Evolutionary conservation across 1,284 basidiomycete species (phyloP).

Genomic region (Pisolithus thermaeus): DNA sequence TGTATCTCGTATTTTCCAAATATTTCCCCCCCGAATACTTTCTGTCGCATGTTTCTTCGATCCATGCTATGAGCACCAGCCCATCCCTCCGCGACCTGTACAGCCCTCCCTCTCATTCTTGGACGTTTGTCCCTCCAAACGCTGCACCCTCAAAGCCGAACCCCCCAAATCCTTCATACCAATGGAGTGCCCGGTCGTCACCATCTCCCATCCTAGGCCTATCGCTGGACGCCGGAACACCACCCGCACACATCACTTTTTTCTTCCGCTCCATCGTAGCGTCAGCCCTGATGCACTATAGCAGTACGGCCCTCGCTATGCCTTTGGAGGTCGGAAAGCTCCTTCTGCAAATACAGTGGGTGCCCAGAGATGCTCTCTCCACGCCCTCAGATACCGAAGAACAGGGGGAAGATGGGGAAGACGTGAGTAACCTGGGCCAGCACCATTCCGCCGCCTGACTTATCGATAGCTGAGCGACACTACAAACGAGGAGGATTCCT

Average conservation of each 20-base stretch:
- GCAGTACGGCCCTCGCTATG: slow-evolving; percentile 84
- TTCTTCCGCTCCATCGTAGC: slow-evolving; percentile 60
- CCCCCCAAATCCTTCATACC: slow-evolving; percentile 30
- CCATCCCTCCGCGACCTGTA: slow-evolving; percentile 70
- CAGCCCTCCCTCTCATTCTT: slow-evolving; percentile 53
- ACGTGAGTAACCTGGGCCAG: slow-evolving; percentile 27
- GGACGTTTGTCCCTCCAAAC: slow-evolving; percentile 53
- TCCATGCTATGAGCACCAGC: slow-evolving; percentile 40
- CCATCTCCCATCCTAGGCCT: slow-evolving; percentile 67
- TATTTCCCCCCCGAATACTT: too few species aligned
- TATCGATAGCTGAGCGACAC: slow-evolving; percentile 52
- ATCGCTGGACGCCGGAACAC: slow-evolving; percentile 45
- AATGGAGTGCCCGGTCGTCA: slow-evolving; percentile 56
- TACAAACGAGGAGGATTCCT: slow-evolving; percentile 60
- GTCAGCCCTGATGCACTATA: slow-evolving; percentile 70
- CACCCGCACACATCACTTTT: slow-evolving; percentile 47
- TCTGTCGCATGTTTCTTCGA: background rate
- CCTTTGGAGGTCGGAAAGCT: slow-evolving; percentile 97
- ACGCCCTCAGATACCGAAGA: slow-evolving; percentile 30
- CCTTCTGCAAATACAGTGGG: slow-evolving; percentile 96
- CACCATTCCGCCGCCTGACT: background rate
- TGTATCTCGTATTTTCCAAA: background rate
- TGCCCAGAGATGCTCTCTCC: slow-evolving; percentile 67
- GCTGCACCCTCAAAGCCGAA: slow-evolving; percentile 15
- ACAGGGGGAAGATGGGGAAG: slow-evolving; percentile 47